phyloP scores from a whole-genome alignment of 2,329 filamentous ascomycete genomes.

The Cytospora paraplurivora region DNA sequence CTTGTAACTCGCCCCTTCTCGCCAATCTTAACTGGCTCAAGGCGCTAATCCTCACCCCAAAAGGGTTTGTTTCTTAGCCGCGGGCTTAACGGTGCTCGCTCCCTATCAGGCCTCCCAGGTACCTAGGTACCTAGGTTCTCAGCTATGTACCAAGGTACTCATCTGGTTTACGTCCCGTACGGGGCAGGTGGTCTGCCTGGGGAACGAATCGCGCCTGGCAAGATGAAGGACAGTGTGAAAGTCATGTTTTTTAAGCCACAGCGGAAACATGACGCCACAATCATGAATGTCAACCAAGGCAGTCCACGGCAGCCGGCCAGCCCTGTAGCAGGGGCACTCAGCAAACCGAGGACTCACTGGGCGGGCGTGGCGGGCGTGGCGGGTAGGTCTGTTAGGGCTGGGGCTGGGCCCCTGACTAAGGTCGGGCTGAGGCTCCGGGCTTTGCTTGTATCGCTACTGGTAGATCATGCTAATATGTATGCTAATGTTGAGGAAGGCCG shows the following conservation, averaged over 20 bases:
- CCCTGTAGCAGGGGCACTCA: neutral
- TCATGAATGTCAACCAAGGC: neutral
- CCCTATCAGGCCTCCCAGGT: too few species aligned
- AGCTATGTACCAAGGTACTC: too few species aligned
- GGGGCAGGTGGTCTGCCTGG: neutral
- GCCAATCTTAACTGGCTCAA: neutral
- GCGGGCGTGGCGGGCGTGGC: neutral
- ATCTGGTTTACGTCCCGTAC: too few species aligned
- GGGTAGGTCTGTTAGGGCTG: too few species aligned
- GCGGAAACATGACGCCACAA: neutral
- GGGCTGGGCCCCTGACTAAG: too few species aligned
- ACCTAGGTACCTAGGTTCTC: too few species aligned
- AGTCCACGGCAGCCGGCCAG: neutral
- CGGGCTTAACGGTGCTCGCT: neutral
- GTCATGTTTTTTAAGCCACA: neutral
- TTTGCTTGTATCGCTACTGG: too few species aligned
- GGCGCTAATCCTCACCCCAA: constrained; percentile 1
- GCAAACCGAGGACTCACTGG: neutral
- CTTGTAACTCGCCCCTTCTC: neutral
- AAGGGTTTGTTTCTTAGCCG: neutral
- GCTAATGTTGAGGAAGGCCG: too few species aligned
- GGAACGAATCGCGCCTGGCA: neutral
- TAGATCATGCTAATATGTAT: too few species aligned
- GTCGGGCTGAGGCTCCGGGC: too few species aligned
- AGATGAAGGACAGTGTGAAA: too few species aligned